These are phyloP conservation scores for Lentinus brumalis DNA, from an alignment of 768 basidiomycete species.

Conservation along the genomic window DNA sequence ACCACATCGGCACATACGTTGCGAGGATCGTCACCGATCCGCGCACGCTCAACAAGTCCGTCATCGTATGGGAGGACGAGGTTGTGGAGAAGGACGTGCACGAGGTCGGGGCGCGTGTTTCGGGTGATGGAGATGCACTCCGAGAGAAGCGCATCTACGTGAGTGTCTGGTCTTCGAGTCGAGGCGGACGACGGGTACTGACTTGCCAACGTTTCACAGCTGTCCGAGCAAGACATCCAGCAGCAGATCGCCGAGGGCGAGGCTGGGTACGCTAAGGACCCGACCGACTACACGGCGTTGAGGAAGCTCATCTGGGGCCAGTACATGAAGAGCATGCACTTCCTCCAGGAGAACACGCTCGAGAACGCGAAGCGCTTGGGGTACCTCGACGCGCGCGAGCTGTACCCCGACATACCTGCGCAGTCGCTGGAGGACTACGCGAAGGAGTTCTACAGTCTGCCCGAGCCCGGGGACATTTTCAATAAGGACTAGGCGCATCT, in stretches of 20 bases:
- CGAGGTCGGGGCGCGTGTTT: conserved; percentile 16
- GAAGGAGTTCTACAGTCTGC: too few relatives aligned
- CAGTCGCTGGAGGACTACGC: too few relatives aligned
- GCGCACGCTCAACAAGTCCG: conserved; percentile 30
- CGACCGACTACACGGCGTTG: not conserved
- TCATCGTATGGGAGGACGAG: conserved; percentile 27
- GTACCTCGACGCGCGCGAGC: not conserved
- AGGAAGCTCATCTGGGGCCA: not conserved
- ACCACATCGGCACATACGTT: conserved; percentile 28
- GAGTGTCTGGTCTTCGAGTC: not conserved
- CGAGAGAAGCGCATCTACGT: conserved; percentile 11
- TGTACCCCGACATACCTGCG: not conserved
- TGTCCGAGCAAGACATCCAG: too few relatives aligned
- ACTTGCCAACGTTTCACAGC: too few relatives aligned
- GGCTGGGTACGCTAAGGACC: not conserved
- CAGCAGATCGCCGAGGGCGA: too few relatives aligned
- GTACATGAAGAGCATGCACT: not conserved
- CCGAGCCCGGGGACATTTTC: too few relatives aligned
- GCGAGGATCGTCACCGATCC: conserved; percentile 31
- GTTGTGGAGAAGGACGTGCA: conserved; percentile 25
- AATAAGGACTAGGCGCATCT: too few relatives aligned
- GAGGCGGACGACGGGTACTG: too few relatives aligned
- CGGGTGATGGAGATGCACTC: conserved; percentile 23
- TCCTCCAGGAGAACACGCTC: too few relatives aligned
- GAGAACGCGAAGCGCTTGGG: not conserved